Evolutionary conservation across 441 rosid genomes (phyloP).

Genomic region (Euphorbia schlechtendalii): DNA sequence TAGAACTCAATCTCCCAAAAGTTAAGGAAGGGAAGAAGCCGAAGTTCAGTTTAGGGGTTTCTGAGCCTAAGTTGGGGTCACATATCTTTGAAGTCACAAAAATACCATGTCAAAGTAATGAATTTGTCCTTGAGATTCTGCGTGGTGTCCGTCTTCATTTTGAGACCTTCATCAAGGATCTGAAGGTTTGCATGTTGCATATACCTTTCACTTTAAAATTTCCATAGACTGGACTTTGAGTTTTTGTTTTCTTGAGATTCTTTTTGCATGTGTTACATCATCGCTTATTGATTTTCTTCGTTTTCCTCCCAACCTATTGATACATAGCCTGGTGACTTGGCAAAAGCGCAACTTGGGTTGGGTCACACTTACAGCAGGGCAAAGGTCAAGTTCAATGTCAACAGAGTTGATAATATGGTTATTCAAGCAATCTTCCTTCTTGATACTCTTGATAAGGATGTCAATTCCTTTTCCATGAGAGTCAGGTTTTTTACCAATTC

Average conservation of each 20-base stretch:
- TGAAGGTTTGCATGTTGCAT: slow-evolving; percentile 64
- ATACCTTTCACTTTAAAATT: too few species aligned
- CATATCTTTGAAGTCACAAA: slow-evolving; percentile 71
- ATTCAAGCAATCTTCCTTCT: slow-evolving; percentile 94
- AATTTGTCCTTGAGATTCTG: slow-evolving; percentile 81
- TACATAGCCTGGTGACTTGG: slow-evolving; percentile 74
- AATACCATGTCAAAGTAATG: slow-evolving; percentile 88
- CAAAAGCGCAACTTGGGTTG: slow-evolving; percentile 91
- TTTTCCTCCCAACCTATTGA: slow-evolving; percentile 9
- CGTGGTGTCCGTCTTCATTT: slow-evolving; percentile 87
- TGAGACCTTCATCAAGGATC: slow-evolving; percentile 80
- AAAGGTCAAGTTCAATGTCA: slow-evolving; percentile 94
- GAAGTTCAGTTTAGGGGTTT: slow-evolving; percentile 78
- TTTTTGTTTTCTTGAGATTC: background rate
- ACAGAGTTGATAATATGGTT: slow-evolving; percentile 93
- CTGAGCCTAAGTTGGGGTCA: slow-evolving; percentile 91
- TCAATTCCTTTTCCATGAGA: slow-evolving; percentile 90
- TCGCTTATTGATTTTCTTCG: background rate
- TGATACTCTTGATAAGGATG: slow-evolving; percentile 88
- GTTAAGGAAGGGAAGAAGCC: slow-evolving; percentile 89
- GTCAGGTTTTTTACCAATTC: slow-evolving; percentile 55
- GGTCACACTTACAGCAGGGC: slow-evolving; percentile 98
- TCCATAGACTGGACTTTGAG: background rate
- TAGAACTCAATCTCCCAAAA: slow-evolving; percentile 89
- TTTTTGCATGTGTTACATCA: background rate